Conservation (phyloP, 495 filamentous ascomycete species). For the Neurospora sp. region DNA sequence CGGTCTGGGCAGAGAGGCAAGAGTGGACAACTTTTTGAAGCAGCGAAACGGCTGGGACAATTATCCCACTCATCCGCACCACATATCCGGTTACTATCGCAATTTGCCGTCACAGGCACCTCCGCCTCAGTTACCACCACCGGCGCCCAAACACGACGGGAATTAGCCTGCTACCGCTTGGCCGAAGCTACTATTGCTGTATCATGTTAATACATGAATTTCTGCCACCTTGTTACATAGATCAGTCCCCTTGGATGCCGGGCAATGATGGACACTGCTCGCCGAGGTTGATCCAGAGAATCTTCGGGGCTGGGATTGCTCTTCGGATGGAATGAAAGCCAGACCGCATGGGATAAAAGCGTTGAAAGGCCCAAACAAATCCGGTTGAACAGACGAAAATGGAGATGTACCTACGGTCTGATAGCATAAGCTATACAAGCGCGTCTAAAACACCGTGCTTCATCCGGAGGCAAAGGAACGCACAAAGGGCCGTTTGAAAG, state of each 20-base stretch:
- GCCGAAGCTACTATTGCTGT: not conserved
- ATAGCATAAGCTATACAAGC: not conserved
- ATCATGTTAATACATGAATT: not conserved
- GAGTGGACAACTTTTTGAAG: conserved; percentile 63
- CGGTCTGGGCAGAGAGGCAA: conserved; percentile 45
- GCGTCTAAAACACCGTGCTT: not conserved
- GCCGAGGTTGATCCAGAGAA: not conserved
- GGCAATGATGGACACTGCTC: not conserved
- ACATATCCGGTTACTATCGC: not conserved
- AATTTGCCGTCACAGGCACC: not conserved
- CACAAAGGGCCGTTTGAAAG: no score
- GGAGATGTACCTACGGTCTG: not conserved
- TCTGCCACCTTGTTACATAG: not conserved
- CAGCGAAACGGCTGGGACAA: conserved; percentile 44
- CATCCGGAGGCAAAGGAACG: not conserved
- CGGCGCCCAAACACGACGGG: not conserved
- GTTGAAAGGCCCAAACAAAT: conserved; percentile 10
- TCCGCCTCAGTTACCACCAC: not conserved
- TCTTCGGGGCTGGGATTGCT: not conserved
- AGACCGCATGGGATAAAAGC: conserved; percentile 10
- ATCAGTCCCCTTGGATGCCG: not conserved
- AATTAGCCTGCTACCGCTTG: not conserved
- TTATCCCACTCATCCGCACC: conserved; percentile 2
- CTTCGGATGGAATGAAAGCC: conserved; percentile 18
- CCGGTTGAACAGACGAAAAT: not conserved